Conservation (phyloP, 2,329 filamentous ascomycete genomes). For the Cercospora sesami region DNA sequence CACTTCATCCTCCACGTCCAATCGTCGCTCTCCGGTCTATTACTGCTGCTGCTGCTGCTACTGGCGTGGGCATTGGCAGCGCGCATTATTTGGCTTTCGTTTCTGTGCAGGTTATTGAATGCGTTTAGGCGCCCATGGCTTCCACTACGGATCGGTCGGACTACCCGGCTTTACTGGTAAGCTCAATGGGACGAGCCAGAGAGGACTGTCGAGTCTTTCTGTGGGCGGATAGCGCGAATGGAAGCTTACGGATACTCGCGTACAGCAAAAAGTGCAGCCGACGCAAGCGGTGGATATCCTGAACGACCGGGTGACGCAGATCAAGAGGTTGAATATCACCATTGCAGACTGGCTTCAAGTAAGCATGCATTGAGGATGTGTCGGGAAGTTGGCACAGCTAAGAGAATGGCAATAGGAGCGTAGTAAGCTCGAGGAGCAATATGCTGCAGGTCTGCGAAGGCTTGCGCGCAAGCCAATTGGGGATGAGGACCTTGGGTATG, state of each 20-base stretch:
- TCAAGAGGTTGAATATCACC: slow-evolving; percentile 80
- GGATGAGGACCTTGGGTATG: slow-evolving; percentile 80
- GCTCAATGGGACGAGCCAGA: slow-evolving; percentile 35
- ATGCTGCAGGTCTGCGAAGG: slow-evolving; percentile 78
- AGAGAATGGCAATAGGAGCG: slow-evolving; percentile 66
- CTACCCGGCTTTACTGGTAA: slow-evolving; percentile 92
- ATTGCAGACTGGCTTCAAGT: slow-evolving; percentile 98
- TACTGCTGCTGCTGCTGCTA: background rate
- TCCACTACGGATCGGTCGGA: slow-evolving; percentile 70
- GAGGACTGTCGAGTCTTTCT: background rate
- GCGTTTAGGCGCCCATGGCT: background rate
- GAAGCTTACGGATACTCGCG: slow-evolving; percentile 10
- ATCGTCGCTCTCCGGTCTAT: background rate
- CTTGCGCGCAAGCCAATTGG: slow-evolving; percentile 61
- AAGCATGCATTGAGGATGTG: slow-evolving; percentile 36
- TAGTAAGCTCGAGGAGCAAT: slow-evolving; percentile 85
- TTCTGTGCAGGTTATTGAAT: slow-evolving; percentile 11
- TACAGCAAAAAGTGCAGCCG: slow-evolving; percentile 76
- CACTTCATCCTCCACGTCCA: background rate
- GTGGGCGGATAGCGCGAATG: background rate
- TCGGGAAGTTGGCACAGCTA: slow-evolving; percentile 13
- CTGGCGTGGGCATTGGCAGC: background rate
- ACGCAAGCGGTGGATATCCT: slow-evolving; percentile 77
- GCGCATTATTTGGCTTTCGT: slow-evolving; percentile 9
- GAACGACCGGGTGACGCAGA: slow-evolving; percentile 83